These are phyloP conservation scores for Papilionanthe hybrid DNA, from an alignment of 116 monocot species.

Conservation along the genomic window DNA sequence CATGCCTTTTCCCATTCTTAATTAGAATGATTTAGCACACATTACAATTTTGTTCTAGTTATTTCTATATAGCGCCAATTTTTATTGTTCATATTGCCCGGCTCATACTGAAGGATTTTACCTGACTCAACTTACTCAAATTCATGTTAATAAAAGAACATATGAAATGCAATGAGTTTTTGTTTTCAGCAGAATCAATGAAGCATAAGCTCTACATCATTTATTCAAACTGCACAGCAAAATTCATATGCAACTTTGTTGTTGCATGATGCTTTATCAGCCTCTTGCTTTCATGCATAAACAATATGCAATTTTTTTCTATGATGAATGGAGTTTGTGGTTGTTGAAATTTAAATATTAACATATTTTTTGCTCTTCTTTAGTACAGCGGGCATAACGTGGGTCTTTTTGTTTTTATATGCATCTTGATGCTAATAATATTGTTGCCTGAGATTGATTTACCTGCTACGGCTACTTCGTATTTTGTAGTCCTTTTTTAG, in stretches of 20 bases:
- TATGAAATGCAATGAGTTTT: background rate
- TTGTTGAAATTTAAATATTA: background rate
- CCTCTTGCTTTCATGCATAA: background rate
- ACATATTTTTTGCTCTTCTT: background rate
- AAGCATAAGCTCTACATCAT: background rate
- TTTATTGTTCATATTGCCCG: background rate
- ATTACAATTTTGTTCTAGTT: background rate
- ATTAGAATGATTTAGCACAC: background rate
- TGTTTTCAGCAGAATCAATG: background rate
- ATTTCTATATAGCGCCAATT: background rate
- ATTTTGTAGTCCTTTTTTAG: background rate
- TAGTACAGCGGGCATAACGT: background rate
- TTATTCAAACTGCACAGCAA: background rate
- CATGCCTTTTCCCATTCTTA: background rate
- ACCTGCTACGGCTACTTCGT: background rate
- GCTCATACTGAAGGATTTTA: too few species aligned
- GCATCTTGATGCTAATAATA: background rate
- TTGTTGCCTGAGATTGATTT: background rate
- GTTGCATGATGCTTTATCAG: background rate
- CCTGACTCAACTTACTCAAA: background rate
- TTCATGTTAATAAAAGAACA: background rate
- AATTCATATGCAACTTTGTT: background rate
- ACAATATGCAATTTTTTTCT: too few species aligned
- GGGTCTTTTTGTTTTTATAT: background rate
- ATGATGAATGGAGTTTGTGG: background rate